Evolutionary conservation across 2,329 filamentous ascomycete genomes (phyloP).

Genomic region (Botrytis aclada): DNA sequence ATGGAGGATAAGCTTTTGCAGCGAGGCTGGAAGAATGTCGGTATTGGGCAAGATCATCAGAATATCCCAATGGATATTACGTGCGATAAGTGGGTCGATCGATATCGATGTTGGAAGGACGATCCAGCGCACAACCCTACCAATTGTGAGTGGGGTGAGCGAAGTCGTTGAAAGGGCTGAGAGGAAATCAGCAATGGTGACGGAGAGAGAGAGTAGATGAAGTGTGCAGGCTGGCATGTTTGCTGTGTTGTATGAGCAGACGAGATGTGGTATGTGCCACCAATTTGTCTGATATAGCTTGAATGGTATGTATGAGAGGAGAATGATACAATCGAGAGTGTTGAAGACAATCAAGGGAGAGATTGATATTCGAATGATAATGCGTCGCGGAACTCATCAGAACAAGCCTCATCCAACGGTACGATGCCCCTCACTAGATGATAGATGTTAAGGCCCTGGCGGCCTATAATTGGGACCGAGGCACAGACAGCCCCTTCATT

Average conservation of each 20-base stretch:
- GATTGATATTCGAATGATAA: not conserved
- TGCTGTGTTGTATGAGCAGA: not conserved
- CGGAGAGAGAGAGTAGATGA: constrained; percentile 44
- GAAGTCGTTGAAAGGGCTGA: constrained; percentile 37
- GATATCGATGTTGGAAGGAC: constrained; percentile 46
- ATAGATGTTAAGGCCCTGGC: no score
- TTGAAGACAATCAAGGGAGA: not conserved
- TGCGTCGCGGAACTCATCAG: not conserved
- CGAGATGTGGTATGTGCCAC: not conserved
- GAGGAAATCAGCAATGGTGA: constrained; percentile 42
- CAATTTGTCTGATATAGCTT: no score
- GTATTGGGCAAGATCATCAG: constrained; percentile 43
- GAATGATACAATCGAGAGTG: not conserved
- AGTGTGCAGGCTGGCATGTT: constrained; percentile 50
- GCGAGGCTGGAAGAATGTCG: constrained; percentile 32
- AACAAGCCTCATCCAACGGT: not conserved
- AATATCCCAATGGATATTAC: constrained; percentile 45
- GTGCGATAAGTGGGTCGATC: constrained; percentile 41
- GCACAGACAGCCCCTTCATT: not conserved
- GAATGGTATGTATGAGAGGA: not conserved
- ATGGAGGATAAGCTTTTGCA: constrained; percentile 34
- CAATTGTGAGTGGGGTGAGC: constrained; percentile 43
- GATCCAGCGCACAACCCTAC: constrained; percentile 48
- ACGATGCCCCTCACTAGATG: not conserved
- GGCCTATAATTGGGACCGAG: not conserved